Conservation (phyloP, 257 asterid genomes). For the Cordia subcordata region DNA sequence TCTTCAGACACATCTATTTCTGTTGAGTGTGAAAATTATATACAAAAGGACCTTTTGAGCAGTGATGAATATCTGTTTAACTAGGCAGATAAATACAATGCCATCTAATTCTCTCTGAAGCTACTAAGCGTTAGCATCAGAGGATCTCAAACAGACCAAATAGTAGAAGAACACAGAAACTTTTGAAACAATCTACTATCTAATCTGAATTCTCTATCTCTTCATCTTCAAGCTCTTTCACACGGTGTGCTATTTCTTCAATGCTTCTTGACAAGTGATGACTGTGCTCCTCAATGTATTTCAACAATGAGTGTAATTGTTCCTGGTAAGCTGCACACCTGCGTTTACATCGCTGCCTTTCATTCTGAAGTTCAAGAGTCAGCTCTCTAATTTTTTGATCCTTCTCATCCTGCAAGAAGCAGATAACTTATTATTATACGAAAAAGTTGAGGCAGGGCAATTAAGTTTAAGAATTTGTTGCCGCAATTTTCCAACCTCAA, state of each 20-base stretch:
- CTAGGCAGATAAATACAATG: no score
- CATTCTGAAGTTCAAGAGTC: conserved; percentile 22
- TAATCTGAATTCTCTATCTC: conserved; percentile 6
- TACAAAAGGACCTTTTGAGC: not conserved
- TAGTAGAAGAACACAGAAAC: not conserved
- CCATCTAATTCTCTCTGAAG: not conserved
- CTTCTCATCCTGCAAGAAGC: conserved; percentile 20
- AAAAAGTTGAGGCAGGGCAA: not conserved
- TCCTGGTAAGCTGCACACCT: conserved; percentile 23
- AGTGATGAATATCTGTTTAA: no score
- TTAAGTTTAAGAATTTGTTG: not conserved
- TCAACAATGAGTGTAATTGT: conserved; percentile 16
- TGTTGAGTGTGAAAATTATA: not conserved
- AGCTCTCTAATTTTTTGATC: conserved; percentile 24
- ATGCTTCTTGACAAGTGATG: conserved; percentile 18
- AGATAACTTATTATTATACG: conserved; percentile 1
- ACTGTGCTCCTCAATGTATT: conserved; percentile 20
- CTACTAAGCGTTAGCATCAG: not conserved
- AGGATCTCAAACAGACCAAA: not conserved
- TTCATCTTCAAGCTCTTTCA: conserved; percentile 14
- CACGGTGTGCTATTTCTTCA: conserved; percentile 21
- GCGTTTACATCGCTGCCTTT: conserved; percentile 21
- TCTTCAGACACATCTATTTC: conserved; percentile 2
- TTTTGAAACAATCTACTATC: not conserved
- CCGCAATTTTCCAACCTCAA: no score